Evolutionary conservation across 768 basidiomycete genomes (phyloP).

Genomic region (Phanerodontia chrysosporium): DNA sequence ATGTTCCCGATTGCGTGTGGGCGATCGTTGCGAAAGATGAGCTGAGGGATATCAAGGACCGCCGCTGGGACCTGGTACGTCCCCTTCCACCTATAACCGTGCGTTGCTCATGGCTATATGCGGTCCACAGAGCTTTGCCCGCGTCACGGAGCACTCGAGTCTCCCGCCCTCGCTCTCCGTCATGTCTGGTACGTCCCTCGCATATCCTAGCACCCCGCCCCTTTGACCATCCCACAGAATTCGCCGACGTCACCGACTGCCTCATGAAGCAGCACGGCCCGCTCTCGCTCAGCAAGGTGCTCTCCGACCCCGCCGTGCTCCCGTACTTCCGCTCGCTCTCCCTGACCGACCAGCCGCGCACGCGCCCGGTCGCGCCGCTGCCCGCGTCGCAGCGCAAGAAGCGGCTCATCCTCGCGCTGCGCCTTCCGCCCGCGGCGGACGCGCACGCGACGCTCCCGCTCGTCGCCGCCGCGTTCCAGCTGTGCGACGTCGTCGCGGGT

Average conservation of each 20-base stretch:
- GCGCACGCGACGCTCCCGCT: slow-evolving; percentile 51
- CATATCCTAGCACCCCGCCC: not conserved
- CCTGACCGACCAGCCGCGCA: slow-evolving; percentile 83
- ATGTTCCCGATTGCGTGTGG: slow-evolving; percentile 72
- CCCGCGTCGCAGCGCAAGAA: slow-evolving; percentile 54
- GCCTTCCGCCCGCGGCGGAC: slow-evolving; percentile 46
- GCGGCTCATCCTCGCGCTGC: slow-evolving; percentile 69
- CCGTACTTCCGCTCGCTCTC: slow-evolving; percentile 85
- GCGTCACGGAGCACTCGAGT: slow-evolving; percentile 59
- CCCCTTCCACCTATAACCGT: not conserved
- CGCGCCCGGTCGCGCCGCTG: slow-evolving; percentile 54
- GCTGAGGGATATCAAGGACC: slow-evolving; percentile 58
- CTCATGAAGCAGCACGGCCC: slow-evolving; percentile 57
- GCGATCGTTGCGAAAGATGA: slow-evolving; percentile 80
- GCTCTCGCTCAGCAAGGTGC: slow-evolving; percentile 48
- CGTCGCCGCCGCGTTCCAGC: slow-evolving; percentile 64
- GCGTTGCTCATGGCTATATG: not conserved
- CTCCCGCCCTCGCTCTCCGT: slow-evolving; percentile 63
- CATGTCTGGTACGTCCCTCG: slow-evolving; percentile 59
- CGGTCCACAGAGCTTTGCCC: slow-evolving; percentile 68
- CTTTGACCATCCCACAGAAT: slow-evolving; percentile 45
- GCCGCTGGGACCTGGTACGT: slow-evolving; percentile 85
- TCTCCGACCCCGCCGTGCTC: slow-evolving; percentile 60
- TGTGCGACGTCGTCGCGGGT: slow-evolving; percentile 63
- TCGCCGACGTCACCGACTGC: slow-evolving; percentile 78